Conservation (phyloP, 2,329 filamentous ascomycete genomes). For the Trichoderma oligosporum region DNA sequence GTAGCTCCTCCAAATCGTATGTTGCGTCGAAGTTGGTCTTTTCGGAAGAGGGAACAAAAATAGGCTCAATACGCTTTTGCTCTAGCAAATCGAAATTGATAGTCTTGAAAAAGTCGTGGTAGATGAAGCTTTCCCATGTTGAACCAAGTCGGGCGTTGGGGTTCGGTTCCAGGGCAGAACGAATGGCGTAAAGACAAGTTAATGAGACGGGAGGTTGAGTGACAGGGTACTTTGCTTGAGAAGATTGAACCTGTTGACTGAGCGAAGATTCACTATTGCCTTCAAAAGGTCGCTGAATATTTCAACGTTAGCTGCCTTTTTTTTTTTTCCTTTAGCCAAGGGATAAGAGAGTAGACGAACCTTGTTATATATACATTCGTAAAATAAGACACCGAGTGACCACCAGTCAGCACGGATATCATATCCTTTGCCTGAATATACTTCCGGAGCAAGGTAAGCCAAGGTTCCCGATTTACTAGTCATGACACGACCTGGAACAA, state of each 20-base stretch:
- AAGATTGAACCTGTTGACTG: constrained; percentile 74
- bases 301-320: no score
- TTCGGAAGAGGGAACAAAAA: constrained; percentile 90
- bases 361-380: constrained; percentile 99
- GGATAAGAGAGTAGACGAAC: constrained; percentile 43
- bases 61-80: constrained; percentile 80
- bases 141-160: constrained; percentile 78
- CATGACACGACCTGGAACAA: constrained; percentile 73
- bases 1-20: constrained; percentile 89
- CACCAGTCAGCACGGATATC: constrained; percentile 94
- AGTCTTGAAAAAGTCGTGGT: constrained; percentile 82
- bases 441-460: constrained; percentile 92
- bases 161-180: constrained; percentile 76
- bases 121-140: constrained; percentile 78
- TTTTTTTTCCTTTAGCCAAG: neutral
- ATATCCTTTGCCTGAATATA: constrained; percentile 88
- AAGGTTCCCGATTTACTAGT: constrained; percentile 96
- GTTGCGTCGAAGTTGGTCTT: constrained; percentile 99
- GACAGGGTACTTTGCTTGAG: constrained; percentile 81
- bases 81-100: constrained; percentile 84
- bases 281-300: constrained; percentile 77
- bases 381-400: constrained; percentile 97
- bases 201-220: constrained; percentile 88
- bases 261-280: constrained; percentile 80
- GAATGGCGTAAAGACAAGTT: constrained; percentile 84